Conservation (phyloP, 208 protist species). For the Borovskyia barvae region DNA sequence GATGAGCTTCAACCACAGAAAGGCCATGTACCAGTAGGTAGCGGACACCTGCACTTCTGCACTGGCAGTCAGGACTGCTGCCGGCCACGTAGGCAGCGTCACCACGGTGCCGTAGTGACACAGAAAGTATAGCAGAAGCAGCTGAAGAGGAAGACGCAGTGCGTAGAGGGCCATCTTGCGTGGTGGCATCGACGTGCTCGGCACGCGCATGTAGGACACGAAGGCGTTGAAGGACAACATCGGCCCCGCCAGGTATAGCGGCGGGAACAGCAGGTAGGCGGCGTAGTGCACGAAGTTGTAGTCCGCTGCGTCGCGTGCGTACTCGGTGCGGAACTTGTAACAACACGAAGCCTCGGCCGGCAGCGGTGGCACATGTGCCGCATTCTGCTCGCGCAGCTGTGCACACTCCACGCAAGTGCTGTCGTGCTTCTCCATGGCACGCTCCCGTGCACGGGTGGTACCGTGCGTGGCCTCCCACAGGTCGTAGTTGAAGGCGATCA, state of each 20-base stretch:
- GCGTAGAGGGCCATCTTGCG: slow-evolving; percentile 15
- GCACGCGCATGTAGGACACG: slow-evolving; percentile 55
- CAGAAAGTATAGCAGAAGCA: slow-evolving; percentile 12
- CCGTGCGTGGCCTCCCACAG: slow-evolving; percentile 34
- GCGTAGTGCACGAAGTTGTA: slow-evolving; percentile 83
- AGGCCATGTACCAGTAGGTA: slow-evolving; percentile 55
- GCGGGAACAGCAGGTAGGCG: slow-evolving; percentile 87
- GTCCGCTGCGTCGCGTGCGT: slow-evolving; percentile 31
- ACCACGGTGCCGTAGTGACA: slow-evolving; percentile 53
- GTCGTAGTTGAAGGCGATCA: slow-evolving; percentile 84
- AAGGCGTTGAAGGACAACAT: slow-evolving; percentile 91
- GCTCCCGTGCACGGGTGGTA: slow-evolving; percentile 16
- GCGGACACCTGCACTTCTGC: slow-evolving; percentile 78
- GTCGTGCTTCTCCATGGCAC: slow-evolving; percentile 26
- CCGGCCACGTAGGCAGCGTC: slow-evolving; percentile 39
- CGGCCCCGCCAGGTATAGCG: slow-evolving; percentile 81
- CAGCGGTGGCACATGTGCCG: background rate
- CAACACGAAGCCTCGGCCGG: slow-evolving; percentile 29
- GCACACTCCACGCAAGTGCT: slow-evolving; percentile 37
- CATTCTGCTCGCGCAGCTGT: slow-evolving; percentile 22
- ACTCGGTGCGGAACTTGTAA: slow-evolving; percentile 64
- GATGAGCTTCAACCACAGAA: slow-evolving; percentile 91
- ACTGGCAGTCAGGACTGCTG: slow-evolving; percentile 76
- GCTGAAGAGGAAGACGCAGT: slow-evolving; percentile 7
- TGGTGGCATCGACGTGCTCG: slow-evolving; percentile 26